A percentile compares a stretch with the other conserved stretches of the same genome.
Conservation (phyloP, 192 early-diverging fungal genomes). For the Cetraspora pellucida region DNA sequence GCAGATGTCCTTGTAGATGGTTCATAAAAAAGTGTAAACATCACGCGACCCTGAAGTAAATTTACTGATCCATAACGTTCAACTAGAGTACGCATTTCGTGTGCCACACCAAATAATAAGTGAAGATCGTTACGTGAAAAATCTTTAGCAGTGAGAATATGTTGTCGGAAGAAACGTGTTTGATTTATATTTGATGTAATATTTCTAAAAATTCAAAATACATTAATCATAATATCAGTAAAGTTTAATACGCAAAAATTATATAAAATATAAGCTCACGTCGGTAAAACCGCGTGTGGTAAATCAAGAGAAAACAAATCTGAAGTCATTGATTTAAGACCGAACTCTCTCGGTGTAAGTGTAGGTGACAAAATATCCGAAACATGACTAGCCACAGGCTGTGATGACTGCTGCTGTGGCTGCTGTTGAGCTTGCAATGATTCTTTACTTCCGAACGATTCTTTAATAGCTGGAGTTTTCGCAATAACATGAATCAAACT, state of each 20-base stretch:
- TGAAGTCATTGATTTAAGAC: constrained; percentile 35
- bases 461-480: constrained; percentile 34
- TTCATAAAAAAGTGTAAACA: constrained; percentile 97
- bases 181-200: constrained; percentile 57
- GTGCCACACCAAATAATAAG: constrained; percentile 90
- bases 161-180: constrained; percentile 91
- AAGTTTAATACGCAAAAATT: constrained; percentile 15
- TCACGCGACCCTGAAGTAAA: constrained; percentile 84
- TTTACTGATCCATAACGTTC: constrained; percentile 87
- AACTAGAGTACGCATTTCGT: constrained; percentile 95
- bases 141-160: constrained; percentile 89
- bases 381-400: constrained; percentile 1
- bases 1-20: constrained; percentile 91
- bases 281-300: constrained; percentile 16
- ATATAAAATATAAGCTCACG: constrained; percentile 16
- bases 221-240: not conserved
- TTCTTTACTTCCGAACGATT: constrained; percentile 19
- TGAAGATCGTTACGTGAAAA: constrained; percentile 94
- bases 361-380: constrained; percentile 39
- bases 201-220: constrained; percentile 29
- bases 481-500: constrained; percentile 41
- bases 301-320: constrained; percentile 27
- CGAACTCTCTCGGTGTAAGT: constrained; percentile 35
- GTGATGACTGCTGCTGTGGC: constrained; percentile 10
- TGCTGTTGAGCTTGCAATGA: constrained; percentile 6